Conservation (phyloP, 2,329 filamentous ascomycete genomes). For the Diaporthe ilicicola region DNA sequence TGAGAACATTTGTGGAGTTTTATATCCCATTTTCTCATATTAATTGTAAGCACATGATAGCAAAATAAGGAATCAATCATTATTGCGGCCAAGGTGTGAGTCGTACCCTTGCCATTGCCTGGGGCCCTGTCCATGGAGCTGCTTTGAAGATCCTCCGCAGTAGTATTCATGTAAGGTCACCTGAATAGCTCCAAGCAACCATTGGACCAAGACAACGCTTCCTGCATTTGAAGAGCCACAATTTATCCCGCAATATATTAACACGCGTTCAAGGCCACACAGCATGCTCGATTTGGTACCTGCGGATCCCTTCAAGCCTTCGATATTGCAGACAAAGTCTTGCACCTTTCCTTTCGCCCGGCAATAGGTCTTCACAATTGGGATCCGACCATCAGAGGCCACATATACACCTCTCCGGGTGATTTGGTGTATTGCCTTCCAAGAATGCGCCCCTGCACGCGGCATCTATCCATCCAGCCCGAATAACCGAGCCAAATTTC, state of each 20-base stretch:
- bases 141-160: too few relatives aligned
- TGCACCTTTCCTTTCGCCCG: background rate
- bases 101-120: too few relatives aligned
- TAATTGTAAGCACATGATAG: too few relatives aligned
- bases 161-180: too few relatives aligned
- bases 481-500: conserved; percentile 17
- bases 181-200: too few relatives aligned
- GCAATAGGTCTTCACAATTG: conserved; percentile 3
- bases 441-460: background rate
- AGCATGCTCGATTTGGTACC: conserved; percentile 17
- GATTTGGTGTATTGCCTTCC: conserved; percentile 9
- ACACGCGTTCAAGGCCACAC: background rate
- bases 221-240: background rate
- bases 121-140: too few relatives aligned
- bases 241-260: conserved; percentile 22
- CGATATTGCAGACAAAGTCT: background rate
- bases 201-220: background rate
- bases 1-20: too few relatives aligned
- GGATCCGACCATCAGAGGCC: background rate
- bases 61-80: too few relatives aligned
- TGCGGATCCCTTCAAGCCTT: background rate
- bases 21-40: too few relatives aligned
- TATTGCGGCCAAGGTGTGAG: too few relatives aligned
- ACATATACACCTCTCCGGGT: background rate
- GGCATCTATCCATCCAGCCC: conserved; percentile 3